phyloP scores from a whole-genome alignment of 768 basidiomycete species.

The Trametes sanguinea region DNA sequence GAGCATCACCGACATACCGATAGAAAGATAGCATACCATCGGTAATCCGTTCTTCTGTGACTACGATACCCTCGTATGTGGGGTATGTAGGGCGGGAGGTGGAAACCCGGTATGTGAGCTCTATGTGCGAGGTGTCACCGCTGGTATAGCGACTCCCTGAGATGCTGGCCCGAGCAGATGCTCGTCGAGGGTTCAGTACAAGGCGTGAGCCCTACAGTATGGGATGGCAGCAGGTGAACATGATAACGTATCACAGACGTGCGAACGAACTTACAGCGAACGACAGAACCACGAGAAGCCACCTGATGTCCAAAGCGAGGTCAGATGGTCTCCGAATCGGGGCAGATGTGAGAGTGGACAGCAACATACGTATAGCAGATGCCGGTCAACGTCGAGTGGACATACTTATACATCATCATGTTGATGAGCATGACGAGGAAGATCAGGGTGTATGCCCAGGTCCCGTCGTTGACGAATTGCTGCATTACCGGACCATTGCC shows the following conservation, averaged over 20 bases:
- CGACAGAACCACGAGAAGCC: conserved; percentile 31
- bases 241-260: too few species aligned
- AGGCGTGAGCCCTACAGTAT: conserved; percentile 25
- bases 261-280: conserved; percentile 23
- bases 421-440: conserved; percentile 31
- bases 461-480: conserved; percentile 30
- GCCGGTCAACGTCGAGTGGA: conserved; percentile 29
- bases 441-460: conserved; percentile 33
- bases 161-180: neutral
- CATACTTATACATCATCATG: conserved; percentile 28
- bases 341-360: neutral
- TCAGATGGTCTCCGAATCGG: neutral
- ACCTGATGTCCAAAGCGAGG: conserved; percentile 7
- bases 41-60: neutral
- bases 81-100: neutral
- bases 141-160: neutral
- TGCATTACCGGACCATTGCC: conserved; percentile 28
- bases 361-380: conserved; percentile 31
- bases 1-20: too few species aligned
- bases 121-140: neutral
- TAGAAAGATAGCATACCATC: neutral
- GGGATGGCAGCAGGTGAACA: neutral
- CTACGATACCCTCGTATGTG: neutral
- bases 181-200: conserved; percentile 21
- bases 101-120: neutral